Evolutionary conservation across 208 protist species (phyloP).

Genomic region (Trypanosoma melophagium): DNA sequence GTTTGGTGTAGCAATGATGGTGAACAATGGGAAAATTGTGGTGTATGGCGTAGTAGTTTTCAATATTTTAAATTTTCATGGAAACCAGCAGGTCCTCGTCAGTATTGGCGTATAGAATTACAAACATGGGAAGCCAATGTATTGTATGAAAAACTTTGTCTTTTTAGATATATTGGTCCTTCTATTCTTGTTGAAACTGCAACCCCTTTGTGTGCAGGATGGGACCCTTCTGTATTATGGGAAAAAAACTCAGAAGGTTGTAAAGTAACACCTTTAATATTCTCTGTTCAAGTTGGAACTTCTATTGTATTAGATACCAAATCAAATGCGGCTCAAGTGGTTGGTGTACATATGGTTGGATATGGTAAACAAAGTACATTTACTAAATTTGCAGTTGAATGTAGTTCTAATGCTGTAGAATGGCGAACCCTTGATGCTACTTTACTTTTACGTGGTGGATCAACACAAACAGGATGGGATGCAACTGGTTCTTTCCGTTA

Average conservation of each 20-base stretch:
- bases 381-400: constrained; percentile 47
- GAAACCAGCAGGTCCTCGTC: constrained; percentile 27
- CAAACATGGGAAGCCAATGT: constrained; percentile 18
- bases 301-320: constrained; percentile 34
- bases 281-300: constrained; percentile 21
- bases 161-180: constrained; percentile 42
- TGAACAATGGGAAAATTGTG: constrained; percentile 28
- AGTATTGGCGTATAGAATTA: constrained; percentile 40
- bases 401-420: constrained; percentile 38
- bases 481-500: constrained; percentile 29
- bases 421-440: constrained; percentile 28
- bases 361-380: constrained; percentile 10
- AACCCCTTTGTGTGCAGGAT: neutral
- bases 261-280: constrained; percentile 20
- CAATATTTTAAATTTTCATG: constrained; percentile 28
- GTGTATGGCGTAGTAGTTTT: constrained; percentile 24
- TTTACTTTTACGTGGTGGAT: constrained; percentile 20
- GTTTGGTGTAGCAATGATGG: constrained; percentile 29
- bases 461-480: constrained; percentile 29
- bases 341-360: constrained; percentile 30
- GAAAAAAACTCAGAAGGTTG: constrained; percentile 7
- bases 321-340: constrained; percentile 17
- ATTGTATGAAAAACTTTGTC: constrained; percentile 27
- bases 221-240: constrained; percentile 19
- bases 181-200: constrained; percentile 26